These are phyloP conservation scores for Ehretia macrophylla DNA, from an alignment of 257 asterid genomes.

Conservation along the genomic window DNA sequence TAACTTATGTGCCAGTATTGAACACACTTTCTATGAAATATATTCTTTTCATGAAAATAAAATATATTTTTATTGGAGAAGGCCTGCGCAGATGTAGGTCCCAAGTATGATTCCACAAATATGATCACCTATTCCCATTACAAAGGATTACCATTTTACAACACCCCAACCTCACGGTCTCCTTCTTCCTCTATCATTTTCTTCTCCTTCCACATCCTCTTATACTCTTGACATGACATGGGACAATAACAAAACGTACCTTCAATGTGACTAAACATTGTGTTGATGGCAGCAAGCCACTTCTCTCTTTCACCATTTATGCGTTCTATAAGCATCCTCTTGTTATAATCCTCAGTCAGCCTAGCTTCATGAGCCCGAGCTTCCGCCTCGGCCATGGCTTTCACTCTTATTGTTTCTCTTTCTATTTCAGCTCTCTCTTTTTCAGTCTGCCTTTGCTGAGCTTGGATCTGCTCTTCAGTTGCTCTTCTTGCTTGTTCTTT, in stretches of 20 bases:
- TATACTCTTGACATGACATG: too few relatives aligned
- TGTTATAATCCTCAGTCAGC: slow-evolving; percentile 86
- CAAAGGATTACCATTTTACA: too few relatives aligned
- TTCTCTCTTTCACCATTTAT: slow-evolving; percentile 90
- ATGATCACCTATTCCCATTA: too few relatives aligned
- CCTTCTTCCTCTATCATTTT: too few relatives aligned
- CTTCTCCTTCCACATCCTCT: too few relatives aligned
- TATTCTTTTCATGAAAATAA: too few relatives aligned
- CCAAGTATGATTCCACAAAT: too few relatives aligned
- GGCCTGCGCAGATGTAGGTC: too few relatives aligned
- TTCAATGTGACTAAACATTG: slow-evolving; percentile 90
- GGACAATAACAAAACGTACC: slow-evolving; percentile 32
- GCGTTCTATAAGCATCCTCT: slow-evolving; percentile 77
- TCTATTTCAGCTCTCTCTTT: slow-evolving; percentile 94
- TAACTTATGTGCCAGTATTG: too few relatives aligned
- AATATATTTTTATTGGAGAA: too few relatives aligned
- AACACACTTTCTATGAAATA: too few relatives aligned
- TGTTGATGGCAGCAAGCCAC: slow-evolving; percentile 98
- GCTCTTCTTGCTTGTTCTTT: slow-evolving; percentile 88
- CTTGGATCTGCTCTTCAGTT: slow-evolving; percentile 97
- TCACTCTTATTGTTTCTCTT: slow-evolving; percentile 81
- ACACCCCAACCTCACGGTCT: too few relatives aligned
- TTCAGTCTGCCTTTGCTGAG: slow-evolving; percentile 84
- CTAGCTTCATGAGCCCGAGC: slow-evolving; percentile 91
- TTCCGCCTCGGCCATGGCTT: slow-evolving; percentile 94